Evolutionary conservation across 441 rosid genomes (phyloP).

Genomic region (Breynia disticha): DNA sequence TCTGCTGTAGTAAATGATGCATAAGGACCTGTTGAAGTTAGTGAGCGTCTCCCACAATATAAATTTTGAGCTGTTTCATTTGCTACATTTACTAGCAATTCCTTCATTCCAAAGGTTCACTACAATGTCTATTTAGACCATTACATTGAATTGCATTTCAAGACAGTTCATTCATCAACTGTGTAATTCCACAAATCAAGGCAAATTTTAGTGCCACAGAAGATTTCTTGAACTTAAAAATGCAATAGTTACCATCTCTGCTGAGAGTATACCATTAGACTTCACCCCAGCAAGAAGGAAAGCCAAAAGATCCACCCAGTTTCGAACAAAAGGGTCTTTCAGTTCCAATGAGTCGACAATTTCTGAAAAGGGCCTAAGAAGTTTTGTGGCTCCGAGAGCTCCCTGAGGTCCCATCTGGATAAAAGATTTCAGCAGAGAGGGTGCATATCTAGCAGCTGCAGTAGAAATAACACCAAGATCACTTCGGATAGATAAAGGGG

Average conservation of each 20-base stretch:
- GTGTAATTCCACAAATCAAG: no score
- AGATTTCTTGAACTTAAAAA: slow-evolving; percentile 2
- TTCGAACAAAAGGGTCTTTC: slow-evolving; percentile 75
- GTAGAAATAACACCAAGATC: slow-evolving; percentile 88
- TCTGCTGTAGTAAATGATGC: no score
- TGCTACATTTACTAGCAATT: no score
- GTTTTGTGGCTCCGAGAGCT: slow-evolving; percentile 76
- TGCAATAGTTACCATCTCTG: slow-evolving; percentile 81
- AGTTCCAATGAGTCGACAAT: slow-evolving; percentile 61
- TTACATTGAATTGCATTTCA: no score
- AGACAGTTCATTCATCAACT: no score
- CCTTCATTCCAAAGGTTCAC: no score
- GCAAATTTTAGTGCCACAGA: background rate
- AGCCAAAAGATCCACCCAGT: slow-evolving; percentile 89
- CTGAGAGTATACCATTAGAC: slow-evolving; percentile 93
- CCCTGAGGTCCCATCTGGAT: slow-evolving; percentile 81
- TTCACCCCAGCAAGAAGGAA: slow-evolving; percentile 97
- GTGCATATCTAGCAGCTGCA: slow-evolving; percentile 83
- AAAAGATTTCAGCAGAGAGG: slow-evolving; percentile 70
- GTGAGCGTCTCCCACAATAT: no score
- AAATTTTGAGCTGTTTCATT: no score
- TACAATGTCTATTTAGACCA: no score
- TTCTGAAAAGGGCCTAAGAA: slow-evolving; percentile 83
- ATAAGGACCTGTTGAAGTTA: no score
- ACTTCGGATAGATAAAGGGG: slow-evolving; percentile 78